Percentiles rank a stretch among this genome's conserved stretches.
phyloP scores from a whole-genome alignment of 2,329 filamentous ascomycete genomes.

The Nemania sp. region DNA sequence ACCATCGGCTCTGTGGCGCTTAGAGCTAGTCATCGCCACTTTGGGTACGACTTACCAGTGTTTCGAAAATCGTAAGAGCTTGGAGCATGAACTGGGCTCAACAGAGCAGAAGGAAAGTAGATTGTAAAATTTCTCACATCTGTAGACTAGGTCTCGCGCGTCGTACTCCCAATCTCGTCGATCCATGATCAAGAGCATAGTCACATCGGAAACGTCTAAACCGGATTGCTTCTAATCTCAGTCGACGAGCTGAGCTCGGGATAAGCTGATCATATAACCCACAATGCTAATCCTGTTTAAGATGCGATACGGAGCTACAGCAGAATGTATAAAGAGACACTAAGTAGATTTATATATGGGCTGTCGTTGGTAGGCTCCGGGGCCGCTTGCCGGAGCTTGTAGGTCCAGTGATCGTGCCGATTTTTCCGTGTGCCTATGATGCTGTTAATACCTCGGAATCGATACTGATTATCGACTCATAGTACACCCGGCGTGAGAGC shows the following conservation, averaged over 20 bases:
- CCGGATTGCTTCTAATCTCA: constrained; percentile 8
- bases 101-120: no score
- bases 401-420: constrained; percentile 66
- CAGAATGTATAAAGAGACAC: constrained; percentile 38
- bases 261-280: constrained; percentile 11
- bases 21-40: no score
- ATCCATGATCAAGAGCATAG: neutral
- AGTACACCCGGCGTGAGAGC: constrained; percentile 70
- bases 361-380: constrained; percentile 64
- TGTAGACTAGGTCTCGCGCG: no score
- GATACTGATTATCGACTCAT: constrained; percentile 65
- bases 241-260: constrained; percentile 17
- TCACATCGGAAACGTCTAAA: constrained; percentile 20
- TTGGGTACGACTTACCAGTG: no score
- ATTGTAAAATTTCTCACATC: no score
- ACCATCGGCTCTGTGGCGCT: no score
- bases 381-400: constrained; percentile 64
- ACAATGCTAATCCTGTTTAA: no score
- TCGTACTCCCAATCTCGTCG: constrained; percentile 15
- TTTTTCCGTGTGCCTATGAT: constrained; percentile 72
- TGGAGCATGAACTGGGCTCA: no score
- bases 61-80: no score
- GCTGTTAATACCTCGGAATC: constrained; percentile 71
- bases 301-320: no score
- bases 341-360: constrained; percentile 64